These are phyloP conservation scores for Lodderomyces parapsilosis DNA, from an alignment of 1,139 yeast species.

Conservation along the genomic window DNA sequence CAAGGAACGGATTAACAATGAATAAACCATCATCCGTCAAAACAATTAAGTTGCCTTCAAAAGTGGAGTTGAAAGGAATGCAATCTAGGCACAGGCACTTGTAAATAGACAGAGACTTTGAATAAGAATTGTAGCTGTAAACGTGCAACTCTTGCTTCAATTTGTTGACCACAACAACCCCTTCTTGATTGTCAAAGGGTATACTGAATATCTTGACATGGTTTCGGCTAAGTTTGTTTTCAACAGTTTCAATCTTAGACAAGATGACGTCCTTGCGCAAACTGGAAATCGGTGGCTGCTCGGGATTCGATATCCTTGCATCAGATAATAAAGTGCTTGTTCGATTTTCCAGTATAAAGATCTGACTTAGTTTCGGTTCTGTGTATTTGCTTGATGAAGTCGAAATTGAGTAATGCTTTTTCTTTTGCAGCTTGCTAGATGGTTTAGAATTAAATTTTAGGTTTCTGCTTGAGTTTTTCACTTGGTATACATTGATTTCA, in stretches of 20 bases:
- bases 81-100: slow-evolving; percentile 43
- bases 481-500: slow-evolving; percentile 48
- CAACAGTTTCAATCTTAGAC: slow-evolving; percentile 49
- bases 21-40: slow-evolving; percentile 34
- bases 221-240: slow-evolving; percentile 12
- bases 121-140: slow-evolving; percentile 39
- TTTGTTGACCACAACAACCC: slow-evolving; percentile 46
- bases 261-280: slow-evolving; percentile 66
- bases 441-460: slow-evolving; percentile 8
- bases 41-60: slow-evolving; percentile 44
- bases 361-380: slow-evolving; percentile 12
- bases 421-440: slow-evolving; percentile 18
- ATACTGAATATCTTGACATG: slow-evolving; percentile 45
- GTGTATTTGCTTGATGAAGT: slow-evolving; percentile 8
- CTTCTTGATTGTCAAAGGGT: slow-evolving; percentile 55
- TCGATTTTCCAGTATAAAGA: slow-evolving; percentile 47
- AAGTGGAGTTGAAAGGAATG: slow-evolving; percentile 32
- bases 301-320: slow-evolving; percentile 55
- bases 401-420: slow-evolving; percentile 21
- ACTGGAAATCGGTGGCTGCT: slow-evolving; percentile 27
- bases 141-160: slow-evolving; percentile 41
- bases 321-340: slow-evolving; percentile 56
- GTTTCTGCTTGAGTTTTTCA: slow-evolving; percentile 39
- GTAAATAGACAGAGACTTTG: slow-evolving; percentile 34
- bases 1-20: slow-evolving; percentile 66